phyloP scores from a whole-genome alignment of 1,139 yeast species.

The Yamadazyma siamensis region DNA sequence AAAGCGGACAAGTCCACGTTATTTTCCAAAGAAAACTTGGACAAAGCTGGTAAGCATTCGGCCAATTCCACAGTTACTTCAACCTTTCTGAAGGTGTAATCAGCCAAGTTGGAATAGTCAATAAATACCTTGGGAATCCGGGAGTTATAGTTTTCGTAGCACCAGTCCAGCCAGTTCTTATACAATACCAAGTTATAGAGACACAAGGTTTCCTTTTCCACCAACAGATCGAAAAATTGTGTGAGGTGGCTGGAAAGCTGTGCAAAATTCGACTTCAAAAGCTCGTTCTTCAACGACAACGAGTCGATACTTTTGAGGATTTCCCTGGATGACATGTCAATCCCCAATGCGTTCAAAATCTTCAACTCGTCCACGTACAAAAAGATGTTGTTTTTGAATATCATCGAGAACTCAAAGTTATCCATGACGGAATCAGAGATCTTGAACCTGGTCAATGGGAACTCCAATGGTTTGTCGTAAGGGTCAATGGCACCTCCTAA shows the following conservation, averaged over 20 bases:
- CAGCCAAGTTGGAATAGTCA: conserved; percentile 14
- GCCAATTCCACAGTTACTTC: conserved; percentile 12
- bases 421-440: conserved; percentile 11
- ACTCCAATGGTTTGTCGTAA: conserved; percentile 7
- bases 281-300: conserved; percentile 7
- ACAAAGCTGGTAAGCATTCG: conserved; percentile 8
- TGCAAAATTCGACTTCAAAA: conserved; percentile 7
- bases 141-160: conserved; percentile 10
- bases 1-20: conserved; percentile 10
- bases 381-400: conserved; percentile 13
- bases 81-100: conserved; percentile 10
- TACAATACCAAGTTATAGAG: conserved; percentile 9
- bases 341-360: conserved; percentile 10
- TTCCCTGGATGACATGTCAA: conserved; percentile 5
- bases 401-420: conserved; percentile 18
- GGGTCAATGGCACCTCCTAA: conserved; percentile 8
- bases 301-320: conserved; percentile 2
- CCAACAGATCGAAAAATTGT: conserved; percentile 8
- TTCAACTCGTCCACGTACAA: conserved; percentile 15
- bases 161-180: conserved; percentile 17
- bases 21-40: conserved; percentile 9
- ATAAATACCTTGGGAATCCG: conserved; percentile 8
- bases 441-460: conserved; percentile 11
- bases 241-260: conserved; percentile 3
- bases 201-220: conserved; percentile 8